A percentile compares a stretch with the other conserved stretches of the same genome.
Conservation (phyloP, 106 monocot species). For the Hemerocallis citrina region DNA sequence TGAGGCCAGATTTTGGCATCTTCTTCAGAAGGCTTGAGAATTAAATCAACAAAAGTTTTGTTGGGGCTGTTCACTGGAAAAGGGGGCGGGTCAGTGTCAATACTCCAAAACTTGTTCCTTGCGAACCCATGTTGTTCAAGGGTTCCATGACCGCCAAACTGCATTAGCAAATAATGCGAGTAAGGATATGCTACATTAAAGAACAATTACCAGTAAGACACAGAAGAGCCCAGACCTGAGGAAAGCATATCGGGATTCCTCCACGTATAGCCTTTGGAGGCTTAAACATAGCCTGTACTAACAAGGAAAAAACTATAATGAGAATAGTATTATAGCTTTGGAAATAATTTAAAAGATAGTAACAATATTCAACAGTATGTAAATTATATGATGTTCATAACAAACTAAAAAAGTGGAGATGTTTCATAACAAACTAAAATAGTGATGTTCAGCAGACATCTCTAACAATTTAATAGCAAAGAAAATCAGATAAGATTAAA, state of each 20-base stretch:
- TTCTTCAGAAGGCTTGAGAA: slow-evolving; percentile 65
- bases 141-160: slow-evolving; percentile 49
- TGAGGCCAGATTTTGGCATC: slow-evolving; percentile 71
- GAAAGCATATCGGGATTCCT: slow-evolving; percentile 82
- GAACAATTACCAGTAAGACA: background rate
- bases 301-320: background rate
- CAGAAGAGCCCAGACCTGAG: slow-evolving; percentile 35
- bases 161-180: background rate
- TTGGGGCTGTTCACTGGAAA: slow-evolving; percentile 37
- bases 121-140: slow-evolving; percentile 69
- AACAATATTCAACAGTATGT: too few relatives aligned
- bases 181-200: background rate
- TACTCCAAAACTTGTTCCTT: slow-evolving; percentile 60
- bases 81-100: slow-evolving; percentile 59
- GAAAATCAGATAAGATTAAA: too few relatives aligned
- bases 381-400: too few relatives aligned
- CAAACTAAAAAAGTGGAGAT: too few relatives aligned
- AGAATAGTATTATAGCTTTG: too few relatives aligned
- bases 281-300: slow-evolving; percentile 53
- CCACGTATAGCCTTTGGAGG: slow-evolving; percentile 82
- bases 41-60: slow-evolving; percentile 69
- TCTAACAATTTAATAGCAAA: too few relatives aligned
- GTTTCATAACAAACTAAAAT: too few relatives aligned
- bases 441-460: too few relatives aligned
- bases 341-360: too few relatives aligned